A percentile compares a stretch with the other conserved stretches of the same genome.
Evolutionary conservation across 2,329 filamentous ascomycete species (phyloP).

Genomic region (Colletotrichum costaricense): DNA sequence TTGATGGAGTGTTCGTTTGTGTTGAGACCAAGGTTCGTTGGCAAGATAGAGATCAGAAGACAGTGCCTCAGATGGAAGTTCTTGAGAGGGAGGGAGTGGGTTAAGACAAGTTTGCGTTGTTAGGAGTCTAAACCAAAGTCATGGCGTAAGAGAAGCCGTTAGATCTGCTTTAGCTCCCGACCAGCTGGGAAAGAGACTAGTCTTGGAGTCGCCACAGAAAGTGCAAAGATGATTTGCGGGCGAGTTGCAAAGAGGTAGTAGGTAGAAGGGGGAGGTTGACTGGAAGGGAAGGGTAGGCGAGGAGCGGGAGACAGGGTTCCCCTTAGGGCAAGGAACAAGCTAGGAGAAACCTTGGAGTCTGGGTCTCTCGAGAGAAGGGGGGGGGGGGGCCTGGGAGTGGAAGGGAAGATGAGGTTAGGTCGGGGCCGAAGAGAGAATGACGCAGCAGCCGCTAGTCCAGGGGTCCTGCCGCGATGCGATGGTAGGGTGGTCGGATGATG

Average conservation of each 20-base stretch:
- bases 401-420: conserved; percentile 6
- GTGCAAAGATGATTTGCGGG: background rate
- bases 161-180: conserved; percentile 22
- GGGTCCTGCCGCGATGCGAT: conserved; percentile 17
- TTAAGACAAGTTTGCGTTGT: conserved; percentile 11
- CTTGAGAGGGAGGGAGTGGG: background rate
- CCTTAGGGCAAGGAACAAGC: background rate
- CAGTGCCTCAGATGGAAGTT: no score
- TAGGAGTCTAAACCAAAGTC: conserved; percentile 23
- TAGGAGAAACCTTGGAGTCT: background rate
- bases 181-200: conserved; percentile 17
- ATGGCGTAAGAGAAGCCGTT: conserved; percentile 36
- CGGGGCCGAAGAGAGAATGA: conserved; percentile 7
- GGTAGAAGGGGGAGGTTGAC: background rate
- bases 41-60: no score
- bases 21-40: background rate
- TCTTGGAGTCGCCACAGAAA: conserved; percentile 13
- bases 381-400: background rate
- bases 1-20: background rate
- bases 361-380: background rate
- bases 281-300: background rate
- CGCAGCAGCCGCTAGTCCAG: conserved; percentile 25
- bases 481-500: conserved; percentile 22
- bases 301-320: conserved; percentile 2
- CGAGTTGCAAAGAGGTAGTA: no score